Conservation (phyloP, 1,284 basidiomycete genomes). For the Cryptococcus neoformans region DNA sequence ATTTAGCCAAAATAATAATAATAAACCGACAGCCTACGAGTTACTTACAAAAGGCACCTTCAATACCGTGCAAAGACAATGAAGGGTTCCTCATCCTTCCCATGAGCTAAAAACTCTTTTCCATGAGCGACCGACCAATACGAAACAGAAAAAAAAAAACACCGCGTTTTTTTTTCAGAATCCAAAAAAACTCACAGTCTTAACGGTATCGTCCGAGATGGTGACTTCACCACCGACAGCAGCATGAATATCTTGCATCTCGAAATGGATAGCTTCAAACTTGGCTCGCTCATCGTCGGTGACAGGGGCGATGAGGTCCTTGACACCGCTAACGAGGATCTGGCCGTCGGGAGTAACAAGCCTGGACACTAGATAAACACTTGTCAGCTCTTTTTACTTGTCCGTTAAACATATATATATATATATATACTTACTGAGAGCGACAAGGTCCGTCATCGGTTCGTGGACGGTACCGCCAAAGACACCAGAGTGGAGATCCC, state of each 20-base stretch:
- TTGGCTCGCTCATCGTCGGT: slow-evolving; percentile 69
- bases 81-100: slow-evolving; percentile 62
- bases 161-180: slow-evolving; percentile 30
- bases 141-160: neutral
- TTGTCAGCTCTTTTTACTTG: neutral
- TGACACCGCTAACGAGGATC: slow-evolving; percentile 88
- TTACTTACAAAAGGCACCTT: slow-evolving; percentile 80
- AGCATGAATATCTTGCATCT: slow-evolving; percentile 66
- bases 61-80: slow-evolving; percentile 92
- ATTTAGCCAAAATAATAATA: no score
- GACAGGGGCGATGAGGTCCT: slow-evolving; percentile 77
- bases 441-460: slow-evolving; percentile 62
- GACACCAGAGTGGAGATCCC: slow-evolving; percentile 89
- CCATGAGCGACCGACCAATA: no score
- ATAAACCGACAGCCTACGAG: no score
- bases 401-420: no score
- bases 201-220: slow-evolving; percentile 73
- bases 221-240: slow-evolving; percentile 76
- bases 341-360: slow-evolving; percentile 79
- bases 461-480: slow-evolving; percentile 88
- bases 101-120: slow-evolving; percentile 30
- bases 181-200: slow-evolving; percentile 51
- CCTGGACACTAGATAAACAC: slow-evolving; percentile 55
- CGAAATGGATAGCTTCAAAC: slow-evolving; percentile 75
- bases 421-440: slow-evolving; percentile 45